These are phyloP conservation scores for Guadua angustifolia DNA, from an alignment of 176 grass and related monocot genomes.

Conservation along the genomic window DNA sequence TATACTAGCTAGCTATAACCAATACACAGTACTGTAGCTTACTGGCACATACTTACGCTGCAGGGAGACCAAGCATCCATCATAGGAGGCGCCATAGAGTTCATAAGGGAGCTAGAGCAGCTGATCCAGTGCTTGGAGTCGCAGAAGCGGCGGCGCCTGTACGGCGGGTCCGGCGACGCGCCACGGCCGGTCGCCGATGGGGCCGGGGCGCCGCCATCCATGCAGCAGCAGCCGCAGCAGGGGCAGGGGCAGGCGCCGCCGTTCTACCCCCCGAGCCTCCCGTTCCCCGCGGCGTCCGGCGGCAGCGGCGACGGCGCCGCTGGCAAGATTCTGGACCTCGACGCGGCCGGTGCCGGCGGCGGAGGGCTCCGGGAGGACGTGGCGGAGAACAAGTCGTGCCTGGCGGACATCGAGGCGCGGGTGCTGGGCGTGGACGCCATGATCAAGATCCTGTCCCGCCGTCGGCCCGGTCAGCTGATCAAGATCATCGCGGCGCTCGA, in stretches of 20 bases:
- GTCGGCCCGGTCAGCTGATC: constrained; percentile 81
- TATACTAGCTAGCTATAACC: no score
- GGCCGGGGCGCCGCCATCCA: neutral
- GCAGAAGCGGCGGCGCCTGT: constrained; percentile 78
- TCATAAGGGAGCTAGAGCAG: constrained; percentile 91
- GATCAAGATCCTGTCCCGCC: constrained; percentile 87
- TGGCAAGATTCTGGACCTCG: constrained; percentile 67
- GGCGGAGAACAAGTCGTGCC: constrained; percentile 91
- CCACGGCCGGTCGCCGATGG: constrained; percentile 57
- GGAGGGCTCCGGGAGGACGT: constrained; percentile 63
- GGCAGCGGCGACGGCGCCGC: neutral
- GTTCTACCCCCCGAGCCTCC: constrained; percentile 52
- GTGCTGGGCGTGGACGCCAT: constrained; percentile 76
- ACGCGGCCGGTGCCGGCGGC: constrained; percentile 22
- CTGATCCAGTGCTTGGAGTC: constrained; percentile 94
- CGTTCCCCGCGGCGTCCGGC: constrained; percentile 46
- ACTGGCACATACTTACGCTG: neutral
- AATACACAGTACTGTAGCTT: neutral
- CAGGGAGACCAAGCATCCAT: constrained; percentile 98
- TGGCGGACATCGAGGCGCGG: constrained; percentile 89
- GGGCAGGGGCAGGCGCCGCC: constrained; percentile 9
- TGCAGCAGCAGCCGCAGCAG: constrained; percentile 44
- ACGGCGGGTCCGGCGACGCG: constrained; percentile 52
- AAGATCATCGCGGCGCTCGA: constrained; percentile 84
- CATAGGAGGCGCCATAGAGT: constrained; percentile 94